Evolutionary conservation across 345 rosid genomes (phyloP).

Genomic region (Gossypium anomalum): DNA sequence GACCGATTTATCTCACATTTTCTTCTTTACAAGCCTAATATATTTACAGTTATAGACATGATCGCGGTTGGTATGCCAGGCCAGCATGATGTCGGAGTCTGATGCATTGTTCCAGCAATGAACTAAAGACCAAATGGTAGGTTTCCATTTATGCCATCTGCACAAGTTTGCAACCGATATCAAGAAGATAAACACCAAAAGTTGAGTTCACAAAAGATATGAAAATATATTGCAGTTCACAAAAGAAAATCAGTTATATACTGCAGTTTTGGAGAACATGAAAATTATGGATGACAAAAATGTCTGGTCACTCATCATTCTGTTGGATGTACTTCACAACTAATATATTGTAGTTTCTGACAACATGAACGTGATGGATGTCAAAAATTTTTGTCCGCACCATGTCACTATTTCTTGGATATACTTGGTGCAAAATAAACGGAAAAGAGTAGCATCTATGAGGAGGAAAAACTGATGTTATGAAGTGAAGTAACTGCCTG

Average conservation of each 20-base stretch:
- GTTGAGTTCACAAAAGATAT: not conserved
- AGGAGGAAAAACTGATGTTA: not conserved
- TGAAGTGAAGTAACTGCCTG: not conserved
- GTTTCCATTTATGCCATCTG: constrained; percentile 28
- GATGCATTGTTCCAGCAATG: constrained; percentile 9
- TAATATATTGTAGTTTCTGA: not conserved
- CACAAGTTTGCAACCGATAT: constrained; percentile 21
- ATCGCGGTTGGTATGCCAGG: constrained; percentile 11
- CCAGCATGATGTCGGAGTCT: not conserved
- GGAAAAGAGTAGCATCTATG: not conserved
- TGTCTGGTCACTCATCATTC: not conserved
- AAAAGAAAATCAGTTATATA: not conserved
- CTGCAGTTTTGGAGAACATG: not conserved
- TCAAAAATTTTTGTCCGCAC: not conserved
- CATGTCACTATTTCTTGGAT: not conserved
- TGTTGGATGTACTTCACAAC: not conserved
- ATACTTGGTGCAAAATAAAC: not conserved
- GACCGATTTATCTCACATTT: constrained; percentile 15
- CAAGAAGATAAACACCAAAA: constrained; percentile 11
- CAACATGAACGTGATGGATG: not conserved
- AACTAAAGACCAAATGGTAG: not conserved
- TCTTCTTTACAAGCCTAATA: constrained; percentile 35
- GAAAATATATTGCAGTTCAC: not conserved
- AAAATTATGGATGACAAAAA: not conserved
- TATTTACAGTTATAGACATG: constrained; percentile 33